Evolutionary conservation across 2,329 filamentous ascomycete genomes (phyloP).

Genomic region (Claviceps quebecensis): DNA sequence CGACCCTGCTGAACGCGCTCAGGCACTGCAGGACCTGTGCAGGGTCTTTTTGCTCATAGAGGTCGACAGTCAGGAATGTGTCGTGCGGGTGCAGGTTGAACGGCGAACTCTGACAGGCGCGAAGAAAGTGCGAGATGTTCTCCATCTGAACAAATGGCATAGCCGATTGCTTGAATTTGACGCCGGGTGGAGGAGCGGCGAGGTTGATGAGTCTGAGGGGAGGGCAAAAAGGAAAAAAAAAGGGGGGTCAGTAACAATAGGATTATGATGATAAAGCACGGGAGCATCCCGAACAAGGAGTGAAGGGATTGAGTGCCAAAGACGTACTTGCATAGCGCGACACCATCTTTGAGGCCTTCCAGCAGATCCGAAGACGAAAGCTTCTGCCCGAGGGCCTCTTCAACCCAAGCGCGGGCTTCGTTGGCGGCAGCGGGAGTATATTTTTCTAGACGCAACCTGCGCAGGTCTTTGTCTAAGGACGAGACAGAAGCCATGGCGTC

Average conservation of each 20-base stretch:
- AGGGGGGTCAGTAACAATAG: not conserved
- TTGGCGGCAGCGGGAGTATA: conserved; percentile 85
- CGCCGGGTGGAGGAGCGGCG: conserved; percentile 57
- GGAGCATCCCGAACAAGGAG: no score
- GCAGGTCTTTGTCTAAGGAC: conserved; percentile 89
- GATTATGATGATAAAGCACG: not conserved
- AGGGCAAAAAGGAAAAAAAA: not conserved
- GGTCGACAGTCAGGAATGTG: conserved; percentile 89
- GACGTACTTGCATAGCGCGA: conserved; percentile 76
- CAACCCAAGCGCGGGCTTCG: conserved; percentile 76
- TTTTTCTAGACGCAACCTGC: conserved; percentile 78
- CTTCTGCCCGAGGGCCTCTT: conserved; percentile 60
- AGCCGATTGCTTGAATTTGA: conserved; percentile 79
- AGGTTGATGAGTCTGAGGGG: conserved; percentile 64
- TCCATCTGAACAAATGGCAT: conserved; percentile 99
- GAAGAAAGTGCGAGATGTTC: conserved; percentile 93
- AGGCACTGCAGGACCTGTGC: conserved; percentile 91
- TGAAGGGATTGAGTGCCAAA: conserved; percentile 1
- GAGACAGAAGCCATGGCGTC: conserved; percentile 74
- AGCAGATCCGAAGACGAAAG: conserved; percentile 65
- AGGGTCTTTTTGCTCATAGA: conserved; percentile 91
- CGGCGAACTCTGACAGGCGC: conserved; percentile 71
- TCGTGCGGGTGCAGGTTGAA: conserved; percentile 86
- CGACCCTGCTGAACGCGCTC: conserved; percentile 78
- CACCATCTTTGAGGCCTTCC: conserved; percentile 77